Evolutionary conservation across 768 basidiomycete genomes (phyloP).

Genomic region (Obba rivulosa): DNA sequence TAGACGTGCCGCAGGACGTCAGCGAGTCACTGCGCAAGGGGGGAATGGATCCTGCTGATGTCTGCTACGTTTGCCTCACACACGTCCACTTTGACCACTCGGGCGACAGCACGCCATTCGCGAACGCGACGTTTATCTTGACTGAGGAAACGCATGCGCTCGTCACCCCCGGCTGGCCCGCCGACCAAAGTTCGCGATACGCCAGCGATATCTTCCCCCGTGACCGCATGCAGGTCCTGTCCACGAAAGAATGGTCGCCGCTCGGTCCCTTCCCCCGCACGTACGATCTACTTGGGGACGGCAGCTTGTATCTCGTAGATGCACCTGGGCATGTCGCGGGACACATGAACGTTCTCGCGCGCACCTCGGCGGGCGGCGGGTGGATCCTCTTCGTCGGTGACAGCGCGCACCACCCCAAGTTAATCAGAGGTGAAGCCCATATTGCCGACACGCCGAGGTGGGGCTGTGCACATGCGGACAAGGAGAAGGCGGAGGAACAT

Average conservation of each 20-base stretch:
- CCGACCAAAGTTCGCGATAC: slow-evolving; percentile 28
- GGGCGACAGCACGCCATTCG: slow-evolving; percentile 42
- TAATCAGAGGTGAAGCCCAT: slow-evolving; percentile 41
- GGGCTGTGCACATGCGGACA: slow-evolving; percentile 39
- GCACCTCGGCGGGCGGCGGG: slow-evolving; percentile 48
- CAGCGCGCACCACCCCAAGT: slow-evolving; percentile 38
- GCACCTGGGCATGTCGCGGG: slow-evolving; percentile 52
- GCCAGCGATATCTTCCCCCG: slow-evolving; percentile 11
- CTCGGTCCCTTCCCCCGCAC: slow-evolving; percentile 44
- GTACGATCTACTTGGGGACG: slow-evolving; percentile 49
- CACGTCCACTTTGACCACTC: slow-evolving; percentile 52
- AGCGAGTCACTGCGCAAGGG: slow-evolving; percentile 47
- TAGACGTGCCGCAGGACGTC: slow-evolving; percentile 23
- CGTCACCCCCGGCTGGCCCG: slow-evolving; percentile 37
- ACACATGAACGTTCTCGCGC: slow-evolving; percentile 48
- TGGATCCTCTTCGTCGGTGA: slow-evolving; percentile 60
- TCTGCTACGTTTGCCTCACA: slow-evolving; percentile 42
- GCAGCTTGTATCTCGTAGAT: slow-evolving; percentile 52
- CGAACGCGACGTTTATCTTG: slow-evolving; percentile 41
- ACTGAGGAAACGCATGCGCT: slow-evolving; percentile 34
- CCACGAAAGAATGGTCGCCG: slow-evolving; percentile 27
- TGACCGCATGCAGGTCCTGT: slow-evolving; percentile 18
- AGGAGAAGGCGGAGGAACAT: slow-evolving; percentile 36
- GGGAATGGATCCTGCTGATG: slow-evolving; percentile 35
- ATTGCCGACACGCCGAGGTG: slow-evolving; percentile 29